Evolutionary conservation across 805 yeast species (phyloP), one percentile per base, ranked within the genome.

Genomic region (Candida michaelii): DNA sequence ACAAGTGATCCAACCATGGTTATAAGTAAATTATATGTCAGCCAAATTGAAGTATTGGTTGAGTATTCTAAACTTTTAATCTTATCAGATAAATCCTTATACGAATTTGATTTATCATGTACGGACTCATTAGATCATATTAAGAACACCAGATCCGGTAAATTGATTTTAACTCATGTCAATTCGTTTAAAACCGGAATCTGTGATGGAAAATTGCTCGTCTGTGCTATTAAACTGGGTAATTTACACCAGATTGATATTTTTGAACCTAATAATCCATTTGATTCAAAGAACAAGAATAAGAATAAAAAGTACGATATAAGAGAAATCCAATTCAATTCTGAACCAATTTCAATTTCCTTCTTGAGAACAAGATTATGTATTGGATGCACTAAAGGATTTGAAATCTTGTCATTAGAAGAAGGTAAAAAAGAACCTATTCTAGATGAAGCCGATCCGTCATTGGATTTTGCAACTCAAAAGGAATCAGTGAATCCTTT

Each of bases 381-480:
- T 70, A 85, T 93, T 50, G 99, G 99, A 18, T 93, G 99, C 56
- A 83, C 96, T 21, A 88, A 85, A 60, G 99, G 99, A 0, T 93
- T 93, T 69, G 98, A 93, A 66, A 89, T 93, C 56, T 89, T 93
- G 27, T 85, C 95, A 13, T 71, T 90, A 32, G 86, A 85, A 46
- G 87, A 85, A 40, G 84, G 87, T 45, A 86, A 82, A 46, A 89
- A 86, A 63, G 97, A 93, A 64, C 82, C 93, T 8, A 76, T 93
- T 39, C 71, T 93, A 54, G 98, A 93, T 66, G 97, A 96, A n/a
- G 99, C 98, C 0, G 99, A 93, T 58, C 95, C 98, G 0, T 89
- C 97, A 14, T 73, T 93, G 41, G 99, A 93, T 57, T 93, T 93
- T 69, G 97, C 93, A 11, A 87, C 81, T 44, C 86, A 80, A 46